These are phyloP conservation scores for Pinus albicaulis DNA, from an alignment of 75 land plant genomes.

Conservation along the genomic window DNA sequence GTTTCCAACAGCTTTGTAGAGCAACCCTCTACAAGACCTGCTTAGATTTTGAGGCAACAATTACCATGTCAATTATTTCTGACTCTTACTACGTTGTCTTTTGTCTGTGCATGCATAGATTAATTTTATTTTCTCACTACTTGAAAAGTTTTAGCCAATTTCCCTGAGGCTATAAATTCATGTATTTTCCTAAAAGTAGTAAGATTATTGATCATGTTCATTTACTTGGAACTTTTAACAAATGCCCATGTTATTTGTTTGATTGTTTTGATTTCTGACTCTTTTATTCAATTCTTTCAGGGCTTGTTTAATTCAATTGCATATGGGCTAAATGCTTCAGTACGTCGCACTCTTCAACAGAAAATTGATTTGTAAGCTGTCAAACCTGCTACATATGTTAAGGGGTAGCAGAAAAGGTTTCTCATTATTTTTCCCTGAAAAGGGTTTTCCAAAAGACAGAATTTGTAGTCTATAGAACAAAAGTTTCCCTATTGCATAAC, in stretches of 20 bases:
- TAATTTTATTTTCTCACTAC: too few relatives aligned
- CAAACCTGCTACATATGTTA: neutral
- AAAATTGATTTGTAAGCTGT: slow-evolving; percentile 69
- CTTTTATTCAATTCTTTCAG: slow-evolving; percentile 24
- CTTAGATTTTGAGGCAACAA: too few relatives aligned
- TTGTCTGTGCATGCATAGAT: too few relatives aligned
- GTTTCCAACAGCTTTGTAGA: too few relatives aligned
- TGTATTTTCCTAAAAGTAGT: neutral
- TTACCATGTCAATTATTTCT: too few relatives aligned
- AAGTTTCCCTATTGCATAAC: too few relatives aligned
- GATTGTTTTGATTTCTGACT: slow-evolving; percentile 8
- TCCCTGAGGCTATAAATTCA: neutral
- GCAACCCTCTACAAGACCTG: too few relatives aligned
- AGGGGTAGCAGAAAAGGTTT: neutral
- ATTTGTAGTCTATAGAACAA: too few relatives aligned
- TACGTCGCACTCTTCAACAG: slow-evolving; percentile 74
- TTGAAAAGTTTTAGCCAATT: neutral
- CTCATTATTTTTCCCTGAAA: too few relatives aligned
- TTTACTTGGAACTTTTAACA: neutral
- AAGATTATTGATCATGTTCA: neutral
- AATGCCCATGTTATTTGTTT: neutral
- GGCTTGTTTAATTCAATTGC: slow-evolving; percentile 94
- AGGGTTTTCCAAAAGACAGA: too few relatives aligned
- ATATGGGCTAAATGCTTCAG: slow-evolving; percentile 91
- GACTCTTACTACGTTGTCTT: too few relatives aligned